phyloP scores from a whole-genome alignment of 495 filamentous ascomycete species.

The Tirmania nivea region DNA sequence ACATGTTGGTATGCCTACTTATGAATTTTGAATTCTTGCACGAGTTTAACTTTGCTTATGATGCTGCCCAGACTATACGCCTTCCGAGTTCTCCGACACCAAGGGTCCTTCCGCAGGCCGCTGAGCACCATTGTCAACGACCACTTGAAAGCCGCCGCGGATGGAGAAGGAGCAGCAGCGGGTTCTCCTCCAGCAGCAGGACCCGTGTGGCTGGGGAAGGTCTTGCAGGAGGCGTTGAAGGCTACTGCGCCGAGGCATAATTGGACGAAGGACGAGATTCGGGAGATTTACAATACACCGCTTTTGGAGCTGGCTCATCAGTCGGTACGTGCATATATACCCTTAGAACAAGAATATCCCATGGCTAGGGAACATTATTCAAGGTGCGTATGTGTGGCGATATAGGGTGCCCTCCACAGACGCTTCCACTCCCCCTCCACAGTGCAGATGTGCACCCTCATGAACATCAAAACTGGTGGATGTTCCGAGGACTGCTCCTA shows the following conservation, averaged over 20 bases:
- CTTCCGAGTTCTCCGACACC: too few relatives aligned
- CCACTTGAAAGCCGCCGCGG: too few relatives aligned
- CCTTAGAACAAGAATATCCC: not conserved
- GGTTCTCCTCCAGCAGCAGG: too few relatives aligned
- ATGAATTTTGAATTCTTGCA: too few relatives aligned
- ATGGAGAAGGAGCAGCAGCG: too few relatives aligned
- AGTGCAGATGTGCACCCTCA: constrained; percentile 73
- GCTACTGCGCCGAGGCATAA: constrained; percentile 31
- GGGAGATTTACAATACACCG: constrained; percentile 52
- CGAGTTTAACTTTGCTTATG: too few relatives aligned
- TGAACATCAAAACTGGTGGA: constrained; percentile 89
- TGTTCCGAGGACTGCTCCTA: constrained; percentile 77
- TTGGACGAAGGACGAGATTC: constrained; percentile 61
- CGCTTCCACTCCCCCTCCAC: constrained; percentile 58
- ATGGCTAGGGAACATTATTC: constrained; percentile 25
- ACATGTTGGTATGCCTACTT: too few relatives aligned
- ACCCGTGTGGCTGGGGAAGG: too few relatives aligned
- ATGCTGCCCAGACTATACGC: too few relatives aligned
- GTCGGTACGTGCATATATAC: constrained; percentile 30
- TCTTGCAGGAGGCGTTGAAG: not conserved
- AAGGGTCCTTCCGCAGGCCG: too few relatives aligned
- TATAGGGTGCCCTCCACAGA: constrained; percentile 33
- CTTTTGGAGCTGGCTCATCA: constrained; percentile 55
- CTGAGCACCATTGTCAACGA: too few relatives aligned
- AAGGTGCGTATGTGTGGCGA: too few relatives aligned